phyloP scores from a whole-genome alignment of 495 filamentous ascomycete genomes.

The Hyaloscypha hepaticicola region DNA sequence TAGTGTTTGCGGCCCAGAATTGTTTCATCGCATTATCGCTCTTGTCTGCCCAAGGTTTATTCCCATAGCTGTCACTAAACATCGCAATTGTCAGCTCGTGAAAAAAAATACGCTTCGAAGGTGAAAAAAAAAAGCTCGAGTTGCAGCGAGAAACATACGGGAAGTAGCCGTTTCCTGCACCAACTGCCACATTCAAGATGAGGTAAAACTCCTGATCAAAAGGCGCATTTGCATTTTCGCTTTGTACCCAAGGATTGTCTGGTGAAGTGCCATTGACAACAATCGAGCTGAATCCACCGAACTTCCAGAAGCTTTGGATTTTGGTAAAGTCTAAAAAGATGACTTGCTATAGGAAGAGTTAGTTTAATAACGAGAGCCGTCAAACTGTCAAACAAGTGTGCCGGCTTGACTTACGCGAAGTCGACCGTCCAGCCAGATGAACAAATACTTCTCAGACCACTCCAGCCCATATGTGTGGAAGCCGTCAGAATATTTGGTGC shows the following conservation, averaged over 20 bases:
- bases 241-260: constrained; percentile 37
- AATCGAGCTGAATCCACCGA: constrained; percentile 54
- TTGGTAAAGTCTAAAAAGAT: neutral
- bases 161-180: constrained; percentile 66
- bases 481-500: constrained; percentile 22
- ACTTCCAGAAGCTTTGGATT: neutral
- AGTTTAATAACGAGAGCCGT: constrained; percentile 53
- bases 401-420: too few species aligned
- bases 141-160: constrained; percentile 29
- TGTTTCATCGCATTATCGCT: constrained; percentile 44
- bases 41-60: constrained; percentile 66
- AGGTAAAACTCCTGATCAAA: constrained; percentile 70
- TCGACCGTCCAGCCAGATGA: too few species aligned
- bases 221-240: constrained; percentile 46
- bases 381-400: too few species aligned
- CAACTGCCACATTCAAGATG: constrained; percentile 66
- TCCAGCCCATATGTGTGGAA: constrained; percentile 63
- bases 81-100: constrained; percentile 32
- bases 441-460: constrained; percentile 68
- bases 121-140: neutral
- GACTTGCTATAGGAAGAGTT: neutral
- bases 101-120: neutral
- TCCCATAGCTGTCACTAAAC: constrained; percentile 50
- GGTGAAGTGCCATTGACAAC: constrained; percentile 52
- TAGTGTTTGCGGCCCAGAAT: constrained; percentile 54